Evolutionary conservation across 495 filamentous ascomycete species (phyloP).

Genomic region (Rhizodiscina lignyota): DNA sequence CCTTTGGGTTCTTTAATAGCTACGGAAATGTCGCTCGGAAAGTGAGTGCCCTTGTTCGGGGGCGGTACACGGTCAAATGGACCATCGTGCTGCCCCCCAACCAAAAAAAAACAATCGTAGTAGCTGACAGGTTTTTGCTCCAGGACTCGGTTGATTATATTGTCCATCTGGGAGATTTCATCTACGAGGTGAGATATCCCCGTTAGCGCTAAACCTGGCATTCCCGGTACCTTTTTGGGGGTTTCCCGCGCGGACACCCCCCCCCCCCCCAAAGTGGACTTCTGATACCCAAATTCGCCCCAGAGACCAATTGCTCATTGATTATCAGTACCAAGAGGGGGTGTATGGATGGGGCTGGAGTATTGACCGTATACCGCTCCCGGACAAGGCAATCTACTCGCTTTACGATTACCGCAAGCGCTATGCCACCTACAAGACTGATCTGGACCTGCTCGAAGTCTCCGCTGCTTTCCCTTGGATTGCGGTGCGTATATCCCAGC

Average conservation of each 20-base stretch:
- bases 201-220: no score
- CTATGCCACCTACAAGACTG: slow-evolving; percentile 43
- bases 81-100: no score
- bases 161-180: slow-evolving; percentile 50
- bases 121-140: not conserved
- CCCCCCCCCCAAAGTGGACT: no score
- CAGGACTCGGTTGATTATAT: slow-evolving; percentile 48
- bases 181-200: no score
- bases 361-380: slow-evolving; percentile 35
- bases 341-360: slow-evolving; percentile 38
- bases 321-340: slow-evolving; percentile 36
- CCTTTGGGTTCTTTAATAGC: slow-evolving; percentile 45
- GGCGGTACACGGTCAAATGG: no score
- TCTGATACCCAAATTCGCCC: no score
- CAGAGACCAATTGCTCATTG: no score
- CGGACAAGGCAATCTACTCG: slow-evolving; percentile 28
- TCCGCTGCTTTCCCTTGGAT: slow-evolving; percentile 51
- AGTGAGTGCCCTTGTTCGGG: not conserved
- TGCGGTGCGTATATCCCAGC: no score
- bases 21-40: slow-evolving; percentile 50
- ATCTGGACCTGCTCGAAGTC: slow-evolving; percentile 39
- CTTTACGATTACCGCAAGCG: slow-evolving; percentile 47
- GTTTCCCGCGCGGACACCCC: no score
- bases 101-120: not conserved
- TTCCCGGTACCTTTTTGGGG: no score